These are phyloP conservation scores for Vinca minor DNA, from an alignment of 257 asterid genomes.

Conservation along the genomic window DNA sequence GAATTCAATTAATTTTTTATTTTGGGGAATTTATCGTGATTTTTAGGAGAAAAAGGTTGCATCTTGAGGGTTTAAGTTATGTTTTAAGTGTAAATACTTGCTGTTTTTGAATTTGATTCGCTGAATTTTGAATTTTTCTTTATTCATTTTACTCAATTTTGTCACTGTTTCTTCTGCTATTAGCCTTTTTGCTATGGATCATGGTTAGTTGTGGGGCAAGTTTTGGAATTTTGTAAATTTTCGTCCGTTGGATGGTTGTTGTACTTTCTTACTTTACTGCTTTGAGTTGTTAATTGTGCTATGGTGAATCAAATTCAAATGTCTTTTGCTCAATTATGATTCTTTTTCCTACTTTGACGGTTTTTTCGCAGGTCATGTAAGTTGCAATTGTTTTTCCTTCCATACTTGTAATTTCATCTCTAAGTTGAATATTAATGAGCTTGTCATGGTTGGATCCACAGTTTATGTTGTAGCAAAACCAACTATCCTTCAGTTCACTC, in stretches of 20 bases:
- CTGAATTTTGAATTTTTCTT: background rate
- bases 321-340: background rate
- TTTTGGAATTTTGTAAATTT: slow-evolving; percentile 4
- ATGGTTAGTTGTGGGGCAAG: slow-evolving; percentile 12
- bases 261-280: background rate
- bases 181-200: background rate
- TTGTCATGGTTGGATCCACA: background rate
- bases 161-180: slow-evolving; percentile 13
- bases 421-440: background rate
- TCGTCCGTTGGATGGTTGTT: slow-evolving; percentile 5
- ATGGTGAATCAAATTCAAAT: background rate
- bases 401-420: slow-evolving; percentile 10
- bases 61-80: background rate
- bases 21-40: background rate
- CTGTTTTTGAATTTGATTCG: background rate
- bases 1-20: background rate
- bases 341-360: too few species aligned
- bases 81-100: background rate
- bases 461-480: background rate
- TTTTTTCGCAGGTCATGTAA: background rate
- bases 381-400: background rate
- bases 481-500: slow-evolving; percentile 5
- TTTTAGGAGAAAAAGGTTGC: background rate
- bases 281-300: background rate
- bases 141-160: background rate